Conservation (phyloP, 2,329 filamentous ascomycete genomes). For the Cadophora sp. region DNA sequence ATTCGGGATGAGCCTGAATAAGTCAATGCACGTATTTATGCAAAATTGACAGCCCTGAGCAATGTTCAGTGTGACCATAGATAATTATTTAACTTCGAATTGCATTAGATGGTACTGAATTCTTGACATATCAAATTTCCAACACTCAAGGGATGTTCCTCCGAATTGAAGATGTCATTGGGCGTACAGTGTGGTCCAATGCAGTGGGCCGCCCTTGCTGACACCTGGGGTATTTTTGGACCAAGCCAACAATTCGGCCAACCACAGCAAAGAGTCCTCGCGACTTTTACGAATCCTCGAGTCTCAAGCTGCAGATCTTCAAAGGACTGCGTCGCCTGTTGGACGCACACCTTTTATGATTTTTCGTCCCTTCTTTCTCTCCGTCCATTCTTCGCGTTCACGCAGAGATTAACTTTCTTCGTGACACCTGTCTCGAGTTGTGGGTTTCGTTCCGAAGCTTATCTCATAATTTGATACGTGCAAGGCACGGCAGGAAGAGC, state of each 20-base stretch:
- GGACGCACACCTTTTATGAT: neutral
- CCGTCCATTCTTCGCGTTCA: neutral
- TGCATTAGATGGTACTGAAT: neutral
- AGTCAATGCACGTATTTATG: neutral
- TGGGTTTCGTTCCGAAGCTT: slow-evolving; percentile 6
- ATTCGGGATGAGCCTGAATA: slow-evolving; percentile 2
- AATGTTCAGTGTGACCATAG: neutral
- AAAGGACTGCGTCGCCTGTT: neutral
- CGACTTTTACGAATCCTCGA: neutral
- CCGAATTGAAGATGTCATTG: neutral
- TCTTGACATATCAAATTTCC: neutral
- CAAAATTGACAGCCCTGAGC: neutral
- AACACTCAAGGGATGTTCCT: neutral
- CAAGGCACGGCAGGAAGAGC: slow-evolving; percentile 7
- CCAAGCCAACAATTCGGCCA: slow-evolving; percentile 2
- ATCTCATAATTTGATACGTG: slow-evolving; percentile 12
- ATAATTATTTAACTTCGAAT: neutral
- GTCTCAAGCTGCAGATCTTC: slow-evolving; percentile 1
- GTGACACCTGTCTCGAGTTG: neutral
- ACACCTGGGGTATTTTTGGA: slow-evolving; percentile 10
- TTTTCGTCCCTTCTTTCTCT: neutral
- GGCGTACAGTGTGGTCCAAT: neutral
- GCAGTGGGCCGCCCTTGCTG: slow-evolving; percentile 1
- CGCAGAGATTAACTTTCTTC: neutral
- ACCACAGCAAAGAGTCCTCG: neutral